Evolutionary conservation across 352 stramenopile genomes (phyloP), one percentile per base, ranked within the genome.

Genomic region (Elongisporangium undulatum): DNA sequence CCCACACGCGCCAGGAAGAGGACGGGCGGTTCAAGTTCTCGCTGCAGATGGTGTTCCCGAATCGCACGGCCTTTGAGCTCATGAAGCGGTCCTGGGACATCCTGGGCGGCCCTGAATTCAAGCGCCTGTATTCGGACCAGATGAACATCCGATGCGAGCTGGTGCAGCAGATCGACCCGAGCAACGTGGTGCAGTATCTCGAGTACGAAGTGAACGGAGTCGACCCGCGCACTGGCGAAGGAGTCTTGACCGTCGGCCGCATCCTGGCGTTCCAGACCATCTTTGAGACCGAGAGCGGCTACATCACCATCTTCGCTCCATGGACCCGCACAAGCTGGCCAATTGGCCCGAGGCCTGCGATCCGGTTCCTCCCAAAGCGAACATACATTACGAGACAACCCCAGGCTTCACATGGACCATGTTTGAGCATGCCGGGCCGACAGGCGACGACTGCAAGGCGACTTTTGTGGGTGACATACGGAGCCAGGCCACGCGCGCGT

Each of bases 11-110:
- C 23, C 62, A 68, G 21, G 56, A 79, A 15, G 67, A 83, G 51
- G 61, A 77, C 53, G 62, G 64, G 5, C 68, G 63, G 2, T 63
- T 82, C 53, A 77, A 74, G 59, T 79, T 84, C 59, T 78, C 70
- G 45, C 63, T 84, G 50, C 72, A 75, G 52, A 79, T 82, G 62
- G 51, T 60, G 16, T 84, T 79, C 51, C 63, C 67, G 2, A 57
- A 84, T 51, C 49, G 79, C 17, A 74, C 62, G 20, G 69, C 75
- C 19, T 63, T 78, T 49, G 71, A 69, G 20, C 50, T 84, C 22
- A 72, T 74, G 70, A 72, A 78, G 50, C 61, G 60, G 12, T 79
- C 59, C n/a, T 84, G 72, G 64, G 58, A 22, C 3, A 59, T 71
- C 22, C 53, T 76, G 24, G 54, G 48, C 53, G 68, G 58, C 15